A percentile compares a stretch with the other conserved stretches of the same genome.
These are phyloP conservation scores for Backusella psychrophila DNA, from an alignment of 192 early-diverging fungal genomes.

Conservation along the genomic window DNA sequence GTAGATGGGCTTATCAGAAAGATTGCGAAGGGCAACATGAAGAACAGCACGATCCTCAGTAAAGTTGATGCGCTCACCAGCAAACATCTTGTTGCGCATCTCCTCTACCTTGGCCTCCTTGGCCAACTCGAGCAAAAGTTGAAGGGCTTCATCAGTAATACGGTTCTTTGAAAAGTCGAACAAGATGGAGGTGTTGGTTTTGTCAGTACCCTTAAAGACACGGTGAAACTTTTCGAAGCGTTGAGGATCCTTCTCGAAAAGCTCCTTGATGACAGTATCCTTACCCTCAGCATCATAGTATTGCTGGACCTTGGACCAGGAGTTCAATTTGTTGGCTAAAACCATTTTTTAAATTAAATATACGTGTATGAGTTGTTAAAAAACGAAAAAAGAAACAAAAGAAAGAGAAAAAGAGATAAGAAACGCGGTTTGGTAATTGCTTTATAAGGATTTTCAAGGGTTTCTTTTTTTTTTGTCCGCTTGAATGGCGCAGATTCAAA, in stretches of 20 bases:
- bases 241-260: conserved; percentile 71
- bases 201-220: conserved; percentile 59
- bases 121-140: conserved; percentile 78
- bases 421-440: not conserved
- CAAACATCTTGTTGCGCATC: conserved; percentile 91
- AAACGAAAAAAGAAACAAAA: not conserved
- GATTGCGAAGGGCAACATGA: conserved; percentile 92
- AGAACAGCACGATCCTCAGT: conserved; percentile 96
- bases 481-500: not conserved
- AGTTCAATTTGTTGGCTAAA: conserved; percentile 68
- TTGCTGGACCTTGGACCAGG: conserved; percentile 88
- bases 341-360: conserved; percentile 52
- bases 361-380: not conserved
- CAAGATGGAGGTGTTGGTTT: conserved; percentile 67
- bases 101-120: conserved; percentile 82
- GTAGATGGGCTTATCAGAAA: conserved; percentile 78
- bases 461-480: conserved; percentile 3
- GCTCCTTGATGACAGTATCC: conserved; percentile 70
- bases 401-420: not conserved
- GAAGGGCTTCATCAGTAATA: conserved; percentile 77
- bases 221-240: conserved; percentile 83
- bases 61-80: conserved; percentile 95
- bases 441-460: not conserved
- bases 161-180: conserved; percentile 98
- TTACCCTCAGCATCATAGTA: conserved; percentile 83